Conservation (phyloP, 2,329 filamentous ascomycete species). For the Fusarium longipes region DNA sequence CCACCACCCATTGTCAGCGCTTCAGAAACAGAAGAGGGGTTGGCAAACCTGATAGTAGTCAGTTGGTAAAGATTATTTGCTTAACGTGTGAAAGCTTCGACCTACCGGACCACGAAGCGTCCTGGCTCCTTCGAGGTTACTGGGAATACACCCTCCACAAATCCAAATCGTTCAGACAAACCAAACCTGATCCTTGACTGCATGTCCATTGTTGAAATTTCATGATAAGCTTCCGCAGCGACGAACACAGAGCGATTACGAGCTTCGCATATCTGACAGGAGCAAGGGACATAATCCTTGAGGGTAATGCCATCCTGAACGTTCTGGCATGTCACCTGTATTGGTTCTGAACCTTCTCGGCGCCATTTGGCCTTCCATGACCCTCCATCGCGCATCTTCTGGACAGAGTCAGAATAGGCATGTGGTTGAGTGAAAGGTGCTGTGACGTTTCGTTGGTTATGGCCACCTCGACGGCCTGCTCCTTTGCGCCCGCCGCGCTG, state of each 20-base stretch:
- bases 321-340: slow-evolving; percentile 42
- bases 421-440: slow-evolving; percentile 25
- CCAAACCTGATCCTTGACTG: slow-evolving; percentile 48
- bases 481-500: slow-evolving; percentile 30
- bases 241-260: slow-evolving; percentile 51
- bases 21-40: slow-evolving; percentile 43
- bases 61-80: neutral
- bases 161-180: slow-evolving; percentile 45
- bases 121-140: slow-evolving; percentile 19
- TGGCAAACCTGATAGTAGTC: slow-evolving; percentile 40
- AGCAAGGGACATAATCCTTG: slow-evolving; percentile 47
- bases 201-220: slow-evolving; percentile 34
- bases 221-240: slow-evolving; percentile 15
- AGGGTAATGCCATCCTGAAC: slow-evolving; percentile 6
- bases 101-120: slow-evolving; percentile 48
- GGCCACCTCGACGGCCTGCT: slow-evolving; percentile 30
- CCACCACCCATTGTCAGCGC: slow-evolving; percentile 43
- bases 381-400: slow-evolving; percentile 30
- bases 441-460: slow-evolving; percentile 38
- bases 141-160: slow-evolving; percentile 47
- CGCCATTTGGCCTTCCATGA: slow-evolving; percentile 37
- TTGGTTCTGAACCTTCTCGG: slow-evolving; percentile 21
- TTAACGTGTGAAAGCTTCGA: neutral
- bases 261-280: slow-evolving; percentile 45
- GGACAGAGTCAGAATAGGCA: neutral